Evolutionary conservation across 2,329 filamentous ascomycete species (phyloP).

Genomic region (Penicillium sp.): DNA sequence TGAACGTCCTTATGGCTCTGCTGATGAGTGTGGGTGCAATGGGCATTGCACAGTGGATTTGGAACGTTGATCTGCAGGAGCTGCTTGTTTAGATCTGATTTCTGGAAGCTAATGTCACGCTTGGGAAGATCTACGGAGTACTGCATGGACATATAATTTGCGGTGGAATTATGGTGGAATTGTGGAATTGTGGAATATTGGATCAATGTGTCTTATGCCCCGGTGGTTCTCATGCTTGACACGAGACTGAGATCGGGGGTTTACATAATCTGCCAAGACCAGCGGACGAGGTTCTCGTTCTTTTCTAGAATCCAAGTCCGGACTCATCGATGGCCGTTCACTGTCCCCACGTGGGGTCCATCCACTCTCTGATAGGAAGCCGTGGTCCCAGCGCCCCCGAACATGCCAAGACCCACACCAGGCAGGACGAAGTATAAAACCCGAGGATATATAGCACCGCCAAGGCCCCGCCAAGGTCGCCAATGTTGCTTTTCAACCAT

Average conservation of each 20-base stretch:
- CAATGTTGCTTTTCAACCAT: slow-evolving; percentile 13
- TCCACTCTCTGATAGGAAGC: slow-evolving; percentile 16
- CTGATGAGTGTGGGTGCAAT: slow-evolving; percentile 80
- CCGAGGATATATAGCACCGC: slow-evolving; percentile 4
- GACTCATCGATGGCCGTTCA: background rate
- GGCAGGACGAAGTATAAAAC: background rate
- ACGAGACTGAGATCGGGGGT: background rate
- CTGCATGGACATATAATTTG: background rate
- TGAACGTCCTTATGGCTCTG: slow-evolving; percentile 89
- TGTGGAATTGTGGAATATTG: background rate
- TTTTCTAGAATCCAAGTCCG: background rate
- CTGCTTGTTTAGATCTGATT: slow-evolving; percentile 8
- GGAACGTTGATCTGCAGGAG: slow-evolving; percentile 28
- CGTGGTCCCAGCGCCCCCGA: slow-evolving; percentile 8
- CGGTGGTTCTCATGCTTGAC: background rate
- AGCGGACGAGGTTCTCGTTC: background rate
- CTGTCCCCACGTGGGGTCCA: slow-evolving; percentile 7
- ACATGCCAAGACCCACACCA: slow-evolving; percentile 14
- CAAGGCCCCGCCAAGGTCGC: slow-evolving; percentile 19
- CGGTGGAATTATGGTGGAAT: no score
- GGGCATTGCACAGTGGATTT: slow-evolving; percentile 47
- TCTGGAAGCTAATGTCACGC: background rate
- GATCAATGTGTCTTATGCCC: background rate
- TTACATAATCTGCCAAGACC: background rate
- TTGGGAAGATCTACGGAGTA: background rate